Evolutionary conservation across 2,329 filamentous ascomycete species (phyloP).

Genomic region (Xylaria sp.): DNA sequence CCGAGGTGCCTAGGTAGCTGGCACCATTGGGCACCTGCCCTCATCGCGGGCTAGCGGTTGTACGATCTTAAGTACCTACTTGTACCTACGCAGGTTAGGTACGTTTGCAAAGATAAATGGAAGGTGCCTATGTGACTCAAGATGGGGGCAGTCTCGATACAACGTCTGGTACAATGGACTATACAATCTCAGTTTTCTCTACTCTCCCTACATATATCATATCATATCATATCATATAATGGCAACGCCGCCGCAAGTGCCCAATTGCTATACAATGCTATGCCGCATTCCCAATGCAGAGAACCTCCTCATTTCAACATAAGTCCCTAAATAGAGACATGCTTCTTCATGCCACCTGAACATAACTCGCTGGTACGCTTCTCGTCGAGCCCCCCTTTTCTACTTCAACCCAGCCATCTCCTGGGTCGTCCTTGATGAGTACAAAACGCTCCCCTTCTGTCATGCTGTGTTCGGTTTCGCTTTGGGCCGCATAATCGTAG

Average conservation of each 20-base stretch:
- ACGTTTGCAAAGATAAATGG: not conserved
- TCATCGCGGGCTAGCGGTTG: not conserved
- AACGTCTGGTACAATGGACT: not conserved
- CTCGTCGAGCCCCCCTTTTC: conserved; percentile 87
- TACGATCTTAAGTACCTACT: not conserved
- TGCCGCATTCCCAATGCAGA: conserved; percentile 19
- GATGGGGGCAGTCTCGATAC: not conserved
- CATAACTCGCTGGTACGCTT: conserved; percentile 94
- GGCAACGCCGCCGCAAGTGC: conserved; percentile 9
- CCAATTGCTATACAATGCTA: conserved; percentile 34
- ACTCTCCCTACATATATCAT: conserved; percentile 19
- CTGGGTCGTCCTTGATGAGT: conserved; percentile 84
- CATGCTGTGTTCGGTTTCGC: conserved; percentile 90
- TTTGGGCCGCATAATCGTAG: conserved; percentile 90
- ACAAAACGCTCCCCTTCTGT: conserved; percentile 90
- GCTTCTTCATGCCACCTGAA: conserved; percentile 65
- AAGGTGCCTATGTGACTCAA: not conserved
- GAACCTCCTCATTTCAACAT: conserved; percentile 12
- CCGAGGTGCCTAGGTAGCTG: too few species aligned
- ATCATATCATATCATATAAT: conserved; percentile 23
- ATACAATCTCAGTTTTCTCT: conserved; percentile 26
- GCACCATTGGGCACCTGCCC: not conserved
- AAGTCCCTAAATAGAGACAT: conserved; percentile 8
- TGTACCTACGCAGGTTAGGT: not conserved
- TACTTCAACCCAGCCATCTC: conserved; percentile 97